These are phyloP conservation scores for Colletotrichum tropicale DNA, from an alignment of 2,329 filamentous ascomycete genomes.

Conservation along the genomic window DNA sequence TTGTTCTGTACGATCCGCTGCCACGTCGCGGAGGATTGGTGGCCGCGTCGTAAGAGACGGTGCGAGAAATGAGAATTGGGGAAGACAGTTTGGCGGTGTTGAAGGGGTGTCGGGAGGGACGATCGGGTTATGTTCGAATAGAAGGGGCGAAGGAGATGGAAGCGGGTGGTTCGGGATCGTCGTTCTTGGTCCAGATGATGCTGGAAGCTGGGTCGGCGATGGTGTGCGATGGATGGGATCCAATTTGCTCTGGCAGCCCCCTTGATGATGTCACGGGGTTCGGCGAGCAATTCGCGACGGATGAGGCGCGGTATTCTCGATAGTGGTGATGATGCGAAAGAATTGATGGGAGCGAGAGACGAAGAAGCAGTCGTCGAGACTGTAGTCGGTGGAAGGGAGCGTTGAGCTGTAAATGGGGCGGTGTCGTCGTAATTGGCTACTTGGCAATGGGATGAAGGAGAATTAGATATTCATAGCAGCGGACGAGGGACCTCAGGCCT, in stretches of 20 bases:
- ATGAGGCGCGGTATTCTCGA: background rate
- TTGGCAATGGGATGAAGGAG: conserved; percentile 21
- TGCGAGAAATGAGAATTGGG: conserved; percentile 82
- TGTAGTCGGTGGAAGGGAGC: background rate
- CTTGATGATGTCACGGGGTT: conserved; percentile 20
- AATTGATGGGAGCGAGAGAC: conserved; percentile 12
- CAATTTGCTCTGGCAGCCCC: background rate
- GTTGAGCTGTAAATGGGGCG: conserved; percentile 9
- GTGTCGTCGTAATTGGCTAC: conserved; percentile 20
- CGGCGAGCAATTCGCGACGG: background rate
- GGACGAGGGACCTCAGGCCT: background rate
- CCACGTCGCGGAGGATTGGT: conserved; percentile 71
- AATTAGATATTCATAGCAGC: conserved; percentile 19
- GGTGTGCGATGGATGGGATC: background rate
- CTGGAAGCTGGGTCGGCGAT: background rate
- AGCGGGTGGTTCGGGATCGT: conserved; percentile 7
- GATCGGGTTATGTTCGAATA: conserved; percentile 24
- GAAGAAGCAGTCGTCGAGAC: conserved; percentile 14
- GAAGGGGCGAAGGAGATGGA: background rate
- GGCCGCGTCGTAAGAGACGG: conserved; percentile 89
- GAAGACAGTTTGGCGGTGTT: conserved; percentile 98
- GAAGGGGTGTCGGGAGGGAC: conserved; percentile 31
- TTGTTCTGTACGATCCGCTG: conserved; percentile 60
- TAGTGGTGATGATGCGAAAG: background rate
- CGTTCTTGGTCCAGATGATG: conserved; percentile 4